A percentile compares a stretch with the other conserved stretches of the same genome.
Evolutionary conservation across 352 stramenopile genomes (phyloP).

Genomic region (Pythium volutum): DNA sequence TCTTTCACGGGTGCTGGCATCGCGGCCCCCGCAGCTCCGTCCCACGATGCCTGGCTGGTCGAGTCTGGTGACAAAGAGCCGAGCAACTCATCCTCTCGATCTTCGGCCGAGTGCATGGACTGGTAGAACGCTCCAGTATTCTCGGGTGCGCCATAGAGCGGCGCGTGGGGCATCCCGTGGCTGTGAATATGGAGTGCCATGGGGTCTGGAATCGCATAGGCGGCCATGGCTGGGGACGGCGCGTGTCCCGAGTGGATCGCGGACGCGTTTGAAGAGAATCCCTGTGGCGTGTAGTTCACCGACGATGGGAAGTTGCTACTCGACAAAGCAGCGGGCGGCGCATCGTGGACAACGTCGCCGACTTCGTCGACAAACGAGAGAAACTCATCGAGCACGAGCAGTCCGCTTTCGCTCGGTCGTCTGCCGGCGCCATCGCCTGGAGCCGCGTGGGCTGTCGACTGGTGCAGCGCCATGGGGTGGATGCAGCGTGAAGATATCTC

Average conservation of each 20-base stretch:
- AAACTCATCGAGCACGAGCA: constrained; percentile 24
- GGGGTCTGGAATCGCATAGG: constrained; percentile 3
- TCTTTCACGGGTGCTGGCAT: constrained; percentile 4
- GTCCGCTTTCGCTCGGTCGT: constrained; percentile 10
- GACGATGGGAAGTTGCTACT: no score
- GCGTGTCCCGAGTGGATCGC: no score
- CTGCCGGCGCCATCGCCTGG: not conserved
- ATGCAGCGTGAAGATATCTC: no score
- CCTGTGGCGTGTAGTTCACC: no score
- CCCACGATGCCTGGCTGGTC: constrained; percentile 6
- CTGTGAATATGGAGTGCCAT: constrained; percentile 3
- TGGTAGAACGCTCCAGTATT: constrained; percentile 13
- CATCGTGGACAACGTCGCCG: constrained; percentile 16
- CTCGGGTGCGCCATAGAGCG: not conserved
- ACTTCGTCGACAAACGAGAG: constrained; percentile 25
- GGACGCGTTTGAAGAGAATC: no score
- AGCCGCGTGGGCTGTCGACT: not conserved
- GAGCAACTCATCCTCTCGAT: constrained; percentile 5
- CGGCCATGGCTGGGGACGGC: not conserved
- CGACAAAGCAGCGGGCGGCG: not conserved
- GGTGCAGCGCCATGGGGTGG: not conserved
- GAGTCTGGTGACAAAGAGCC: constrained; percentile 4
- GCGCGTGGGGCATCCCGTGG: not conserved
- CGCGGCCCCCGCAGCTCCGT: not conserved
- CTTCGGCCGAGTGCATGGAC: constrained; percentile 5